Base-by-base conservation (phyloP, 306 rosid species). In the Cercis canadensis region DNA sequence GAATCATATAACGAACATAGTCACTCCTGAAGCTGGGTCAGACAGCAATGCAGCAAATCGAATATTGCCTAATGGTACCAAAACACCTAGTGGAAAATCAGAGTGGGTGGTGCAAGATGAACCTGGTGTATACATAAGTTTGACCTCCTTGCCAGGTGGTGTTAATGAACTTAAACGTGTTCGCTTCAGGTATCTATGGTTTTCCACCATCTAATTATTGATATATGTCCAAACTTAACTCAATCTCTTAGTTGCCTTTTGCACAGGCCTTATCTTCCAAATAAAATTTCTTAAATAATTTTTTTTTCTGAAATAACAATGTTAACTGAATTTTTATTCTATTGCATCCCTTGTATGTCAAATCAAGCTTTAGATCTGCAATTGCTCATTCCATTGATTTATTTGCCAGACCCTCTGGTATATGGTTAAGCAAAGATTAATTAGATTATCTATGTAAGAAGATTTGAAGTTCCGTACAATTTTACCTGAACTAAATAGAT, bases 41-140 rank as follows among this genome's bases (percentile, higher is more conserved):
- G 73, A 58, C 50, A 84, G 87, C 82, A 74, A 77, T 77, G 69
- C 78, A 53, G 72, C 57, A 59, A 72, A 65, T 74, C 76, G 19
- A 72, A 76, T 46, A 68, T 67, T 79, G 51, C 63, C 85, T 50
- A 85, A 82, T 68, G 89, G 88, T 72, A 66, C 75, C 62, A 81
- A 73, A 83, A 31, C 80, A 62, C 87, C 75, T 44, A 72, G 69
- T 64, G 87, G 80, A 74, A 87, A 81, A 74, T 68, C 74, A 55
- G 99, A 91, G 85, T 78, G 90, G 88, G 92, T 94, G 75, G 82
- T 94, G 71, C 97, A 89, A 79, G 95, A 91, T 72, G 92, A 94
- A 84, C 88, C 90, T 10, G 99, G 99, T 13, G 99, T 94, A 4
- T 90, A 90, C 73, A 31, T 94, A 74, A 90, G 92, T 72, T 46